Percentiles rank a stretch among this genome's conserved stretches.
phyloP scores from a whole-genome alignment of 2,329 filamentous ascomycete genomes.

The Fusarium phyllophilum region DNA sequence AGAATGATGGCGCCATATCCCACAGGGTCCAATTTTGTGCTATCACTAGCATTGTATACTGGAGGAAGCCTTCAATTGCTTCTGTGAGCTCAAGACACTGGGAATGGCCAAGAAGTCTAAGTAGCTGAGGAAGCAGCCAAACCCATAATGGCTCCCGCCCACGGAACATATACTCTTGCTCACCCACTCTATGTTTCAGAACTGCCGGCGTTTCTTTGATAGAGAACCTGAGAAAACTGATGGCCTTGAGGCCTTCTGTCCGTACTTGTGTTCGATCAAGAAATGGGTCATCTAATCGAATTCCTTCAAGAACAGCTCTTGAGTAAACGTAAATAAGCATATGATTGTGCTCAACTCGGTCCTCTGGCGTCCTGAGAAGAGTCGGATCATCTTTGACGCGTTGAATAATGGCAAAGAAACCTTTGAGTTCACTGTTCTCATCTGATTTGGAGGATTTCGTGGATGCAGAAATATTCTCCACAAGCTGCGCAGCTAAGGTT shows the following conservation, averaged over 20 bases:
- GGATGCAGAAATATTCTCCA: constrained; percentile 79
- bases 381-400: constrained; percentile 61
- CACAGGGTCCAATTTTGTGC: constrained; percentile 59
- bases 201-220: constrained; percentile 79
- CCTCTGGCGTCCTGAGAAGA: constrained; percentile 68
- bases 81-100: constrained; percentile 59
- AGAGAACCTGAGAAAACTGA: constrained; percentile 80
- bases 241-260: constrained; percentile 73
- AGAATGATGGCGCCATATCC: constrained; percentile 57
- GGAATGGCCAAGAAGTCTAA: constrained; percentile 65
- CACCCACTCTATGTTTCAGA: constrained; percentile 60
- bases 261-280: constrained; percentile 64
- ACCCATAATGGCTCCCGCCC: constrained; percentile 71
- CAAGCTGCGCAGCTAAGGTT: constrained; percentile 87
- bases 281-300: constrained; percentile 76
- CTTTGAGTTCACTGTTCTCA: constrained; percentile 78
- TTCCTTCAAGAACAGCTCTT: constrained; percentile 78
- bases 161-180: constrained; percentile 59
- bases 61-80: constrained; percentile 64
- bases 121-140: constrained; percentile 70
- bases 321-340: constrained; percentile 87
- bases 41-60: constrained; percentile 58
- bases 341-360: constrained; percentile 80
- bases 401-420: constrained; percentile 70
- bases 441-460: constrained; percentile 69